Base-by-base conservation (phyloP, 495 filamentous ascomycete genomes). In the Penicillium maclennaniae region DNA sequence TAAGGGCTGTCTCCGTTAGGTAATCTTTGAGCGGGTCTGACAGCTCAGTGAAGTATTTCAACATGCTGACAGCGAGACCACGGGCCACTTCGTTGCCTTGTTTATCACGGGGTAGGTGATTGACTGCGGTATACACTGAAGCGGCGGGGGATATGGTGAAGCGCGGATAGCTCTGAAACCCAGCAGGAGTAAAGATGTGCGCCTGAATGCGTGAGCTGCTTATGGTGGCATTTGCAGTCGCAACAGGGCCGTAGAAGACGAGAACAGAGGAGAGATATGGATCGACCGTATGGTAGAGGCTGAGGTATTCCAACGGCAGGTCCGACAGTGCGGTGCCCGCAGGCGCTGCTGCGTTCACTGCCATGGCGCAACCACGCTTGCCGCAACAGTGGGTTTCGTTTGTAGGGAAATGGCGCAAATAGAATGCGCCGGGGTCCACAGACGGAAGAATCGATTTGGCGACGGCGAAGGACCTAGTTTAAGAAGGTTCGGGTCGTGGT, bases 61-160 rank as follows among this genome's bases (percentile, higher is more conserved):
- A 79, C 65, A 97, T 76, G 45, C 88, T 87, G 67, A 97, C 92
- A 34, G 93, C 93, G 39, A 99, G 77, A 1, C 87, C 93, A 16
- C 93, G 85, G 68, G 83, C 89, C 31, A 96, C 73, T 65, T 95
- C 91, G 66, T 96, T 89, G 38, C 91, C 92, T 76, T 97, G 93
- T 68, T 88, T 88, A 61, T 95, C 92, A 51, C 88, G 84, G 20
- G 95, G 89, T n/a, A 99, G 80, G 65, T 95, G 83, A 64, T 87
- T 86, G 64, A 98, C 92, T 27, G 91, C 91, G 51, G 84, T 83
- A 67, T 97, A 98, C 54, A 95, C 83, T n/a, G 93, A 85, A n/a
- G 92, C 95, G 51, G 85, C 92, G 20, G 92, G 92, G 20, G 93
- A 93, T 47, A 97, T 83, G 12, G 89, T 92, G 56, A 98, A 82